Evolutionary conservation across 2,329 filamentous ascomycete genomes (phyloP).

Genomic region (Onygena corvina): DNA sequence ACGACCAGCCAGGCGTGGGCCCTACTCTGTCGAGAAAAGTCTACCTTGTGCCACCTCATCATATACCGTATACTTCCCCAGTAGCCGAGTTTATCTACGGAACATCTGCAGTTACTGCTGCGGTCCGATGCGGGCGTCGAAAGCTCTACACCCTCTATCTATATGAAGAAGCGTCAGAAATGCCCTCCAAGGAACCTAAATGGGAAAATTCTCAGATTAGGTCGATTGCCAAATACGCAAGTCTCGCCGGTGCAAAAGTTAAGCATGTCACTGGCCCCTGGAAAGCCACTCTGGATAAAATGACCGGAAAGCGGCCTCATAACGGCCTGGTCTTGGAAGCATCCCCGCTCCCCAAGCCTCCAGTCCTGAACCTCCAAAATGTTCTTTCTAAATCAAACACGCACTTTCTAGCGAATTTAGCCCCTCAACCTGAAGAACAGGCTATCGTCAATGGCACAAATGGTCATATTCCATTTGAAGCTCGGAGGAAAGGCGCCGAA

Average conservation of each 20-base stretch:
- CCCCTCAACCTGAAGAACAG: slow-evolving; percentile 63
- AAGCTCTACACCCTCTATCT: slow-evolving; percentile 78
- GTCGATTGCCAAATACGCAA: slow-evolving; percentile 30
- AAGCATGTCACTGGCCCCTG: slow-evolving; percentile 49
- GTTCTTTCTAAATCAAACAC: slow-evolving; percentile 36
- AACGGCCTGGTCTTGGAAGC: slow-evolving; percentile 83
- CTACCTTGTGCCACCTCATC: slow-evolving; percentile 25
- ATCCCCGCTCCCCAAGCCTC: slow-evolving; percentile 64
- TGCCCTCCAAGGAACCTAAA: slow-evolving; percentile 35
- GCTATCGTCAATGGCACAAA: slow-evolving; percentile 56
- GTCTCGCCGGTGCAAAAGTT: slow-evolving; percentile 41
- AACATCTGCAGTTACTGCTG: slow-evolving; percentile 65
- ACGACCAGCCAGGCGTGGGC: background rate
- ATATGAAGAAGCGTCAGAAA: slow-evolving; percentile 44
- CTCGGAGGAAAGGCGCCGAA: background rate
- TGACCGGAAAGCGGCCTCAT: slow-evolving; percentile 71
- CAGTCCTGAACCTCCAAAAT: slow-evolving; percentile 47
- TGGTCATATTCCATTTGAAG: slow-evolving; percentile 32
- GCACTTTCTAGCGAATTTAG: slow-evolving; percentile 50
- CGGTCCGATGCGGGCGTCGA: slow-evolving; percentile 55
- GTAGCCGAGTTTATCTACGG: slow-evolving; percentile 90
- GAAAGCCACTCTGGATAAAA: slow-evolving; percentile 64
- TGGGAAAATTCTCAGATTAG: slow-evolving; percentile 12
- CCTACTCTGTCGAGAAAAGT: slow-evolving; percentile 4
- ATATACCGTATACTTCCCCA: slow-evolving; percentile 63